Conservation (phyloP, 2,329 filamentous ascomycete species). For the Aphanoascus verrucosus region DNA sequence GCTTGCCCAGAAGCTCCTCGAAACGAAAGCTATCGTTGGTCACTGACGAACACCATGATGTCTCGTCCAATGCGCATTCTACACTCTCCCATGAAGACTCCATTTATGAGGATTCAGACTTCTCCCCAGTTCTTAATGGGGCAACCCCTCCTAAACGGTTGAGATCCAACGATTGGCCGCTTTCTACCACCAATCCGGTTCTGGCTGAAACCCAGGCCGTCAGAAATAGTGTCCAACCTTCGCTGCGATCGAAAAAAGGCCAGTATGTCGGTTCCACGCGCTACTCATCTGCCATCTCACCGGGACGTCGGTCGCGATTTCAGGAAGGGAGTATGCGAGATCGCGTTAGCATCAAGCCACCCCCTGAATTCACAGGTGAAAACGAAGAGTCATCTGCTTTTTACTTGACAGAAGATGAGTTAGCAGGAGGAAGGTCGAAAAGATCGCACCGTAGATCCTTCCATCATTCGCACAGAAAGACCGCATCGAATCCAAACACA, state of each 20-base stretch:
- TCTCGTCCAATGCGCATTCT: background rate
- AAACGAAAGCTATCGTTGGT: constrained; percentile 3
- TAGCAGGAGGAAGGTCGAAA: background rate
- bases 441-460: background rate
- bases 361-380: constrained; percentile 52
- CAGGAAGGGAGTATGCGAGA: constrained; percentile 81
- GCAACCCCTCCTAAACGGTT: constrained; percentile 29
- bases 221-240: constrained; percentile 7
- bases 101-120: constrained; percentile 3
- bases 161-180: constrained; percentile 38
- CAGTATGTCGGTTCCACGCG: background rate
- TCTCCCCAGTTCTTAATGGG: background rate
- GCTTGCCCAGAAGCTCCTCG: constrained; percentile 7
- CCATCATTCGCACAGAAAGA: background rate
- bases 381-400: constrained; percentile 16
- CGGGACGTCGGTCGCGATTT: constrained; percentile 45
- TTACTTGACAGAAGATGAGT: constrained; percentile 10
- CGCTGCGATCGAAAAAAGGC: constrained; percentile 10
- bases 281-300: constrained; percentile 3
- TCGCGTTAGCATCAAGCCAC: constrained; percentile 59
- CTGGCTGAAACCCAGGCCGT: constrained; percentile 5
- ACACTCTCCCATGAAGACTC: constrained; percentile 1
- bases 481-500: background rate
- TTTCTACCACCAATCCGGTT: constrained; percentile 16
- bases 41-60: background rate